phyloP scores from a whole-genome alignment of 345 rosid species.

The Acer saccharum region DNA sequence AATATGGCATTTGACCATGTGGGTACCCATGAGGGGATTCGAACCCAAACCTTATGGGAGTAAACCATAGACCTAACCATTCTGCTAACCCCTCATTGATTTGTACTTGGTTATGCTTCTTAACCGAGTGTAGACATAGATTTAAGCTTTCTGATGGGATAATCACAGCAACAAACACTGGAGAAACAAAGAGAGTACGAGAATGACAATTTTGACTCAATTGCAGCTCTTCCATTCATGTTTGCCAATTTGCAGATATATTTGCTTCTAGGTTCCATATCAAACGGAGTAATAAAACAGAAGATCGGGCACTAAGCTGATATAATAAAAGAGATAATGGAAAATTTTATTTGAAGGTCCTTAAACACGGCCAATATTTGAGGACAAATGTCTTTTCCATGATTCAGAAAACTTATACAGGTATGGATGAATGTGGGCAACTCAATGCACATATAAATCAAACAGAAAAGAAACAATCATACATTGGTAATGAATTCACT shows the following conservation, averaged over 20 bases:
- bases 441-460: slow-evolving; percentile 16
- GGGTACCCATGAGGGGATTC: no score
- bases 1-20: no score
- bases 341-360: slow-evolving; percentile 3
- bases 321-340: not conserved
- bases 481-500: not conserved
- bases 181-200: not conserved
- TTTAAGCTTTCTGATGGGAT: not conserved
- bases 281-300: no score
- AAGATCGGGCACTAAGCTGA: not conserved
- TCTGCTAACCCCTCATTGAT: no score
- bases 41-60: no score
- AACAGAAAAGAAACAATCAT: slow-evolving; percentile 13
- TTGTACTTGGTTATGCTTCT: no score
- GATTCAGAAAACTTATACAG: not conserved
- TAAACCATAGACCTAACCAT: no score
- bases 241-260: not conserved
- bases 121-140: not conserved
- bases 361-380: slow-evolving; percentile 13
- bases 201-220: no score
- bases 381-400: slow-evolving; percentile 5
- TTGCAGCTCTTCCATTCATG: not conserved
- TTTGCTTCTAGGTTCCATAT: not conserved
- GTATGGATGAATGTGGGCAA: slow-evolving; percentile 9
- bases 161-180: not conserved